Evolutionary conservation across 2,329 filamentous ascomycete species (phyloP).

Genomic region (Pseudocercospora pini-densiflorae): DNA sequence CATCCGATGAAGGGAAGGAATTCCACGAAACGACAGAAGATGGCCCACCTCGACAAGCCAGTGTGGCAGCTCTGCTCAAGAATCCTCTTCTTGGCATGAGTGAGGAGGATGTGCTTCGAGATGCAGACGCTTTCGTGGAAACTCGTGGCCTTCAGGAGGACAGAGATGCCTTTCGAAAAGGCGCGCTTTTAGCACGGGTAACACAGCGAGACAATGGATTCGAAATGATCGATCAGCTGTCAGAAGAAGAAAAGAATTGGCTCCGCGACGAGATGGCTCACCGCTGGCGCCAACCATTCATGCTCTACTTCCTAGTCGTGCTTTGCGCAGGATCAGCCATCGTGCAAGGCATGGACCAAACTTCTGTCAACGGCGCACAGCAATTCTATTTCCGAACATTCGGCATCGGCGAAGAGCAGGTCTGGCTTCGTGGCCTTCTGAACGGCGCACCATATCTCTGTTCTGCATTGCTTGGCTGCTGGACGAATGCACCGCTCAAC

Average conservation of each 20-base stretch:
- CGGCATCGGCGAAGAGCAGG: slow-evolving; percentile 29
- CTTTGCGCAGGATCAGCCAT: slow-evolving; percentile 61
- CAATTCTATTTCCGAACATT: slow-evolving; percentile 36
- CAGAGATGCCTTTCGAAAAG: slow-evolving; percentile 32
- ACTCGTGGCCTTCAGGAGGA: slow-evolving; percentile 30
- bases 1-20: slow-evolving; percentile 19
- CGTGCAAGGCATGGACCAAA: slow-evolving; percentile 57
- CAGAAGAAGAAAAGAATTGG: slow-evolving; percentile 60
- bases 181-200: slow-evolving; percentile 34
- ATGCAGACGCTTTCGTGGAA: slow-evolving; percentile 33
- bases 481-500: slow-evolving; percentile 75
- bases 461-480: slow-evolving; percentile 72
- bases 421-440: slow-evolving; percentile 54
- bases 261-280: slow-evolving; percentile 66
- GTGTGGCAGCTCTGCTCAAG: slow-evolving; percentile 31
- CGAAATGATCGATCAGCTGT: slow-evolving; percentile 51
- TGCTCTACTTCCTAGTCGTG: slow-evolving; percentile 61
- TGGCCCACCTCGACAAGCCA: slow-evolving; percentile 23
- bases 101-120: slow-evolving; percentile 33
- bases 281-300: slow-evolving; percentile 73
- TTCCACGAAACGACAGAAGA: slow-evolving; percentile 18
- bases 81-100: slow-evolving; percentile 38
- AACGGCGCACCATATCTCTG: slow-evolving; percentile 69
- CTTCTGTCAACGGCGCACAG: slow-evolving; percentile 50
- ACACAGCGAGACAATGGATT: slow-evolving; percentile 32